Conservation (phyloP, 495 filamentous ascomycete genomes). For the Pyrenula massariospora region DNA sequence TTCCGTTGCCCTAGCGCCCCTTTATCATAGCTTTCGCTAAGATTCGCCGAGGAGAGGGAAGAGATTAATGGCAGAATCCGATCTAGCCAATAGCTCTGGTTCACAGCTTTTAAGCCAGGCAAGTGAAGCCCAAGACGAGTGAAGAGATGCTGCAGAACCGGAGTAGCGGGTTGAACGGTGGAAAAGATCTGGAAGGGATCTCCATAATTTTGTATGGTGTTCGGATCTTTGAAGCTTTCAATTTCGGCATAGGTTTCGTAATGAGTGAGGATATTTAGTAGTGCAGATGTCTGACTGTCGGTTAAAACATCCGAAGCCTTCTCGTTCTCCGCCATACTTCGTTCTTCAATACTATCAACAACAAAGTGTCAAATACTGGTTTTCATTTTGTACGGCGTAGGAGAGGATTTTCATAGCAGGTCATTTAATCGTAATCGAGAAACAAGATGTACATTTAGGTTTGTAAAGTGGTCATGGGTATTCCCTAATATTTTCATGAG, state of each 20-base stretch:
- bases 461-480: too few species aligned
- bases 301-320: slow-evolving; percentile 20
- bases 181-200: slow-evolving; percentile 33
- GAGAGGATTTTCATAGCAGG: too few species aligned
- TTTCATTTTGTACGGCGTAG: too few species aligned
- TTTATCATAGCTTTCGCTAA: slow-evolving; percentile 62
- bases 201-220: slow-evolving; percentile 43
- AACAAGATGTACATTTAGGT: too few species aligned
- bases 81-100: slow-evolving; percentile 43
- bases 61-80: slow-evolving; percentile 28
- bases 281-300: slow-evolving; percentile 36
- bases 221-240: slow-evolving; percentile 42
- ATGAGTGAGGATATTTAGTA: slow-evolving; percentile 58
- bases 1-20: slow-evolving; percentile 50
- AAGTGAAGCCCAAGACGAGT: slow-evolving; percentile 41
- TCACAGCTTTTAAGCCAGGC: slow-evolving; percentile 45
- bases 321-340: too few species aligned
- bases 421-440: too few species aligned
- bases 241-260: slow-evolving; percentile 52
- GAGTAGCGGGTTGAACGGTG: slow-evolving; percentile 29
- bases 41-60: slow-evolving; percentile 41
- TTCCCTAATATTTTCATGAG: too few species aligned
- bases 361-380: too few species aligned
- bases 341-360: too few species aligned
- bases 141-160: slow-evolving; percentile 46